phyloP scores from a whole-genome alignment of 805 yeast species.

The Candida sanyiensis region DNA sequence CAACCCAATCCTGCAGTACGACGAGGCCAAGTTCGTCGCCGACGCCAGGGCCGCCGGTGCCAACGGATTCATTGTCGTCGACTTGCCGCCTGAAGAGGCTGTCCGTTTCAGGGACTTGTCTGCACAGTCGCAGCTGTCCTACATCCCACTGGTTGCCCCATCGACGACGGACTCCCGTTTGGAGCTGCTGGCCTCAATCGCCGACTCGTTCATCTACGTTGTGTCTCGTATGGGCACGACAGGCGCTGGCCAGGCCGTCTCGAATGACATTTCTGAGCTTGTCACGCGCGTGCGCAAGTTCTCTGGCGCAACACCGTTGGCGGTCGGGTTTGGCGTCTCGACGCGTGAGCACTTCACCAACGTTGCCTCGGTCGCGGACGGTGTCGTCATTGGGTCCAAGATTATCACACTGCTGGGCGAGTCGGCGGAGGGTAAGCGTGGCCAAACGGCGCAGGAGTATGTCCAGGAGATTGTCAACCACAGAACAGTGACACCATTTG shows the following conservation, averaged over 20 bases:
- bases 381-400: slow-evolving; percentile 93
- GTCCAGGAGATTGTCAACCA: slow-evolving; percentile 66
- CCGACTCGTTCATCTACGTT: slow-evolving; percentile 94
- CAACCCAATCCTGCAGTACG: slow-evolving; percentile 86
- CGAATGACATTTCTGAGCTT: slow-evolving; percentile 56
- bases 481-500: slow-evolving; percentile 30
- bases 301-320: slow-evolving; percentile 76
- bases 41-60: slow-evolving; percentile 89
- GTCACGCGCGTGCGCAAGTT: slow-evolving; percentile 69
- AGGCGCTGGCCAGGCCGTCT: slow-evolving; percentile 71
- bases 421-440: slow-evolving; percentile 54
- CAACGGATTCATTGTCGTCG: slow-evolving; percentile 91
- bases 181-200: slow-evolving; percentile 69
- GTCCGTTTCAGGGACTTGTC: slow-evolving; percentile 74
- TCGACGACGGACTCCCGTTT: slow-evolving; percentile 90
- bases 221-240: slow-evolving; percentile 98
- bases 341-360: slow-evolving; percentile 83
- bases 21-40: slow-evolving; percentile 75
- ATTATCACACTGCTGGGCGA: slow-evolving; percentile 66
- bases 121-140: slow-evolving; percentile 62
- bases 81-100: slow-evolving; percentile 98
- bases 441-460: slow-evolving; percentile 57
- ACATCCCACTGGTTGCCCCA: slow-evolving; percentile 94
- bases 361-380: slow-evolving; percentile 82
- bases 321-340: slow-evolving; percentile 96